Evolutionary conservation across 352 stramenopile species (phyloP).

Genomic region (Blastocystis sp.): DNA sequence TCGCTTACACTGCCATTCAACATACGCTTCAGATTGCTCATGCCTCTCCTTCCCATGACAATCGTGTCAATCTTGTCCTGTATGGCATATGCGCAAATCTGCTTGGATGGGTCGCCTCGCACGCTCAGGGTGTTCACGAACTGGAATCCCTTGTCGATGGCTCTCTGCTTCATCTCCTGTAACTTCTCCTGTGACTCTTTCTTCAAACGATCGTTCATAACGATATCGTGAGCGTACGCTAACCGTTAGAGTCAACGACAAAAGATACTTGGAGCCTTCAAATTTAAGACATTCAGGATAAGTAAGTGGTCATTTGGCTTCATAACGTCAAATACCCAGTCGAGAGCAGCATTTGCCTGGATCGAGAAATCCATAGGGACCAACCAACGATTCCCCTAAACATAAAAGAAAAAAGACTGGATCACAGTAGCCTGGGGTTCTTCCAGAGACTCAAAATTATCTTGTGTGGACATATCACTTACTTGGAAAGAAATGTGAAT

Average conservation of each 20-base stretch:
- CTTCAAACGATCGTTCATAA: constrained; percentile 47
- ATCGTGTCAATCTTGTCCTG: constrained; percentile 56
- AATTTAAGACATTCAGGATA: constrained; percentile 50
- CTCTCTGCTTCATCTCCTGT: constrained; percentile 5
- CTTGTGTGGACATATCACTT: constrained; percentile 1
- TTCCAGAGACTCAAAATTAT: constrained; percentile 42
- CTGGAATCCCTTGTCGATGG: constrained; percentile 29
- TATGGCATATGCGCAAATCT: neutral
- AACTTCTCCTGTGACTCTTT: constrained; percentile 55
- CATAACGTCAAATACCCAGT: constrained; percentile 43
- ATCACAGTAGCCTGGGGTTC: constrained; percentile 38
- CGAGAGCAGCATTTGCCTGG: constrained; percentile 33
- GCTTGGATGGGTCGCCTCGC: constrained; percentile 45
- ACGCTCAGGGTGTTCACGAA: constrained; percentile 19
- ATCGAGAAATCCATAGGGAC: constrained; percentile 59
- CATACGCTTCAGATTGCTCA: constrained; percentile 53
- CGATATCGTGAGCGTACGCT: constrained; percentile 60
- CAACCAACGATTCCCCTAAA: constrained; percentile 48
- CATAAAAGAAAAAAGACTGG: neutral
- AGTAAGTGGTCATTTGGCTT: constrained; percentile 46
- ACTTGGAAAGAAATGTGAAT: neutral
- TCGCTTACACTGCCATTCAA: constrained; percentile 21
- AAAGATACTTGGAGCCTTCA: constrained; percentile 41
- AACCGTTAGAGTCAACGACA: neutral
- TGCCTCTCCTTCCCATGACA: constrained; percentile 60